phyloP scores from a whole-genome alignment of 208 protist genomes.

The Trypanosoma boissoni region DNA sequence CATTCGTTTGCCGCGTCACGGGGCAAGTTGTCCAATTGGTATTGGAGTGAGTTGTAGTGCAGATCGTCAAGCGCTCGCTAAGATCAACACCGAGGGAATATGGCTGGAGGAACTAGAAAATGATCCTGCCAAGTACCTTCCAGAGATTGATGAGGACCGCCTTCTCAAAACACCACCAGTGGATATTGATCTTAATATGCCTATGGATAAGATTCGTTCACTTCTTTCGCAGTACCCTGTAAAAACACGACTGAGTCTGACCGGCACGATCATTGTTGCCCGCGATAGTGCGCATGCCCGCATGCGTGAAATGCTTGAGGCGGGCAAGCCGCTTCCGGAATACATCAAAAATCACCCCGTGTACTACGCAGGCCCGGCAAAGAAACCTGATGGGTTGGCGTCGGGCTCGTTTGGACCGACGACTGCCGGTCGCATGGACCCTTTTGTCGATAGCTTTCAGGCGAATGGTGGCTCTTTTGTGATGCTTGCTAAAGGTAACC shows the following conservation, averaged over 20 bases:
- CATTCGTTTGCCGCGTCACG: conserved; percentile 92
- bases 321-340: conserved; percentile 84
- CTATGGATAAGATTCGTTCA: conserved; percentile 84
- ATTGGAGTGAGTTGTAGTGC: conserved; percentile 97
- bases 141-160: conserved; percentile 83
- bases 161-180: conserved; percentile 72
- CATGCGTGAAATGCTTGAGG: conserved; percentile 89
- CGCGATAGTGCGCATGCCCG: conserved; percentile 97
- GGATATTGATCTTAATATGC: conserved; percentile 91
- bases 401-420: conserved; percentile 97
- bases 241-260: conserved; percentile 92
- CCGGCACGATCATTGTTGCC: conserved; percentile 95
- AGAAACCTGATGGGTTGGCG: conserved; percentile 92
- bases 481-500: conserved; percentile 97
- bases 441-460: conserved; percentile 95
- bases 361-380: conserved; percentile 98
- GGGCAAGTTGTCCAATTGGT: conserved; percentile 89
- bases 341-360: conserved; percentile 96
- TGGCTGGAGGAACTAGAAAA: conserved; percentile 96
- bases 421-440: conserved; percentile 96
- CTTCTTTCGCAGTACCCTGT: conserved; percentile 88
- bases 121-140: conserved; percentile 93
- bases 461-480: conserved; percentile 87
- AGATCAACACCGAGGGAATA: conserved; percentile 95
- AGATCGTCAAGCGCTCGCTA: conserved; percentile 92